phyloP scores from a whole-genome alignment of 768 basidiomycete species.

The Psilocybe azurescens region DNA sequence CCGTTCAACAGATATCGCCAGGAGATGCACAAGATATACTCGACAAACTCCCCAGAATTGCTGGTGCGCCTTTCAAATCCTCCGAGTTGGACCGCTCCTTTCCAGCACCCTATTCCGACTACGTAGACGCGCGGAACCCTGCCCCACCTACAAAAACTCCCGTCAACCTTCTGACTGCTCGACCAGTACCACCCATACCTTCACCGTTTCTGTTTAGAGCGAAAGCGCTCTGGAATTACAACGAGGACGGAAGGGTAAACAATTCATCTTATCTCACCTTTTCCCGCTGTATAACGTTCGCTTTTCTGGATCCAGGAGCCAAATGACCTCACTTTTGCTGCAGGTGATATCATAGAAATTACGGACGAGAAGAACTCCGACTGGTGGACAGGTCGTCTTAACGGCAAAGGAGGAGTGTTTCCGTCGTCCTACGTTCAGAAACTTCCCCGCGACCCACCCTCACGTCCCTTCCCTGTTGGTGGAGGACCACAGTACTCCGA shows the following conservation, averaged over 20 bases:
- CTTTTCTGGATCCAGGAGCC: slow-evolving; percentile 51
- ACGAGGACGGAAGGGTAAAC: slow-evolving; percentile 58
- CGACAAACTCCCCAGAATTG: slow-evolving; percentile 38
- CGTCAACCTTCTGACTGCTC: slow-evolving; percentile 19
- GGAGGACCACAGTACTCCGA: slow-evolving; percentile 11
- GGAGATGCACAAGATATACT: slow-evolving; percentile 53
- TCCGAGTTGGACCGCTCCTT: background rate
- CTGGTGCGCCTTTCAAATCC: background rate
- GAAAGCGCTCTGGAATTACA: slow-evolving; percentile 68
- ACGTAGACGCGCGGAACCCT: background rate
- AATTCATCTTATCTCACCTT: background rate
- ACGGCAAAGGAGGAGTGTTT: slow-evolving; percentile 72
- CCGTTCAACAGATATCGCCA: slow-evolving; percentile 50
- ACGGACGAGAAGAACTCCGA: slow-evolving; percentile 75
- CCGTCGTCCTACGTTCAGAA: slow-evolving; percentile 77
- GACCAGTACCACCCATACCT: slow-evolving; percentile 22
- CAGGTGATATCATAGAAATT: slow-evolving; percentile 79
- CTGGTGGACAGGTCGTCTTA: slow-evolving; percentile 84
- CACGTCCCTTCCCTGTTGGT: background rate
- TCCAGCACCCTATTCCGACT: slow-evolving; percentile 4
- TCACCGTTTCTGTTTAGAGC: slow-evolving; percentile 42
- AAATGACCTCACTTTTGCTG: slow-evolving; percentile 74
- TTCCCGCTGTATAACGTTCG: background rate
- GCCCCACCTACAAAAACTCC: slow-evolving; percentile 9
- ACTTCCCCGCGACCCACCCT: slow-evolving; percentile 26